phyloP scores from a whole-genome alignment of 306 rosid species.

The Gastrolobium bilobum region DNA sequence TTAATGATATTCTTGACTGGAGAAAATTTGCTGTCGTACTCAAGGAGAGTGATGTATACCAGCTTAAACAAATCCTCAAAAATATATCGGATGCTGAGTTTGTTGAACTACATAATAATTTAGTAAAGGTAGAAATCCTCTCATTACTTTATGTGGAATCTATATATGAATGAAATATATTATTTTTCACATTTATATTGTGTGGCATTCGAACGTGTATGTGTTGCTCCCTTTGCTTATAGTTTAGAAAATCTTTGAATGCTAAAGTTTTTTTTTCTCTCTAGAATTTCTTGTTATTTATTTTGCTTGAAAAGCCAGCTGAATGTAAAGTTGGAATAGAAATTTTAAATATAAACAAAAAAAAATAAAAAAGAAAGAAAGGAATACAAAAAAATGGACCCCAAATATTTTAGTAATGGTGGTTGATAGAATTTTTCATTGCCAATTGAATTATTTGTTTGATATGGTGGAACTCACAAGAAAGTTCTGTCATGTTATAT shows the following conservation, averaged over 20 bases:
- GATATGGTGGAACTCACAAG: conserved; percentile 38
- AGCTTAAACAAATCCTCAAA: conserved; percentile 87
- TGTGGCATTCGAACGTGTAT: background rate
- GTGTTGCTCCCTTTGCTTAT: background rate
- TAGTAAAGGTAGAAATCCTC: conserved; percentile 72
- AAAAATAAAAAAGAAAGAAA: conserved; percentile 26
- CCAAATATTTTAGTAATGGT: background rate
- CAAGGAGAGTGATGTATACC: conserved; percentile 84
- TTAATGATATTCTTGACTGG: conserved; percentile 96
- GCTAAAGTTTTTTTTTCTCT: background rate
- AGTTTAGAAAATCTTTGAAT: conserved; percentile 22
- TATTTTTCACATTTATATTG: background rate
- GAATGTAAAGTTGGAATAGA: background rate
- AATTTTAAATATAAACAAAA: background rate
- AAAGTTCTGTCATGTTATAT: conserved; percentile 40
- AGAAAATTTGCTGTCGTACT: conserved; percentile 80
- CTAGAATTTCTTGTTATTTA: background rate
- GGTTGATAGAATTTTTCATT: conserved; percentile 42
- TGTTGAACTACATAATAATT: conserved; percentile 73
- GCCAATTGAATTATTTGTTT: conserved; percentile 35
- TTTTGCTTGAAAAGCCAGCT: background rate
- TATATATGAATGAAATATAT: background rate
- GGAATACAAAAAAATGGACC: conserved; percentile 10
- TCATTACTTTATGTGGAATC: background rate
- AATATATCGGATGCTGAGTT: conserved; percentile 73